Evolutionary conservation across 1,284 basidiomycete species (phyloP).

Genomic region (Rhodofomes roseus): DNA sequence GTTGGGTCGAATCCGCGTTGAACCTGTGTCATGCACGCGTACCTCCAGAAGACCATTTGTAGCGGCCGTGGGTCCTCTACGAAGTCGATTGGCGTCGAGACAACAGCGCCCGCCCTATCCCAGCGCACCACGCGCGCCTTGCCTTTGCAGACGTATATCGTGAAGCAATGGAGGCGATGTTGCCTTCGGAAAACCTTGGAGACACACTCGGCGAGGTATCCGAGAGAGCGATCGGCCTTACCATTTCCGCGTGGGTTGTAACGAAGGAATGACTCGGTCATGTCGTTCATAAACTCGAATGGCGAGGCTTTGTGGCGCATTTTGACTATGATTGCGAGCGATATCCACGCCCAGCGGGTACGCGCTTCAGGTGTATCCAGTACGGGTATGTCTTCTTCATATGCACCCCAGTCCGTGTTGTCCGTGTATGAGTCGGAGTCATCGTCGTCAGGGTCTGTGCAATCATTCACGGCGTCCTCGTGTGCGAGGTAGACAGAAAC

Average conservation of each 20-base stretch:
- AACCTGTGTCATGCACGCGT: slow-evolving; percentile 1
- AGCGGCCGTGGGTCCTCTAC: slow-evolving; percentile 5
- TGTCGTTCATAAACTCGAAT: background rate
- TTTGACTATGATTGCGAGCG: background rate
- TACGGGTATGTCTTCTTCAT: too few species aligned
- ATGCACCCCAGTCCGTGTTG: too few species aligned
- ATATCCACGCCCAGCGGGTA: background rate
- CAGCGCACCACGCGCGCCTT: slow-evolving; percentile 14
- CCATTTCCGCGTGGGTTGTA: too few species aligned
- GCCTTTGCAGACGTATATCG: slow-evolving; percentile 10
- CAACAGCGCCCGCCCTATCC: slow-evolving; percentile 15
- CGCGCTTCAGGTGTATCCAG: background rate
- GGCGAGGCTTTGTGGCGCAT: background rate
- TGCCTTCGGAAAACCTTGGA: slow-evolving; percentile 6
- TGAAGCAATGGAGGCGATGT: slow-evolving; percentile 9
- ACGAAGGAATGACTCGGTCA: background rate
- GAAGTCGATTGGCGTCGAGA: slow-evolving; percentile 13
- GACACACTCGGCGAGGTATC: background rate
- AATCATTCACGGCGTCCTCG: too few species aligned
- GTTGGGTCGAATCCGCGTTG: slow-evolving; percentile 15
- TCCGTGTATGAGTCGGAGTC: too few species aligned
- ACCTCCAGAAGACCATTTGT: slow-evolving; percentile 12
- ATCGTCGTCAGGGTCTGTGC: too few species aligned
- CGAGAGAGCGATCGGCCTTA: too few species aligned
- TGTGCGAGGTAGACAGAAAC: too few species aligned